Conservation (phyloP, 202 grass and related monocot genomes). For the Panicum virgatum region DNA sequence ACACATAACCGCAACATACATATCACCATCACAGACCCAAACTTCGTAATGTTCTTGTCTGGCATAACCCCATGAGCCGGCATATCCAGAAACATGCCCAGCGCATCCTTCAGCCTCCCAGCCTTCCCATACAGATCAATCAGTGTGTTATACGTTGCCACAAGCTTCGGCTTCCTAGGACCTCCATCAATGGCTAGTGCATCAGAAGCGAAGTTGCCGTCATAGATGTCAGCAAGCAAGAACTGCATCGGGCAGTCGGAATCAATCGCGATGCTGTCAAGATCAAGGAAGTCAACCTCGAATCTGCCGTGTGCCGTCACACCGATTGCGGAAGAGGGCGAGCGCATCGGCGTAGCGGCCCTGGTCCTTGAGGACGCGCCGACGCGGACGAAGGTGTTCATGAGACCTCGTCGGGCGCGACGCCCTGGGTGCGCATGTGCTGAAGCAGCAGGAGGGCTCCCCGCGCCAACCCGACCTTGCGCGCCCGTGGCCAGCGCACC, state of each 20-base stretch:
- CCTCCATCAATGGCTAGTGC: neutral
- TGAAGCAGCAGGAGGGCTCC: constrained; percentile 62
- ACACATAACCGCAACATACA: too few species aligned
- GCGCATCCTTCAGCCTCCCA: constrained; percentile 51
- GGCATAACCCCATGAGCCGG: constrained; percentile 41
- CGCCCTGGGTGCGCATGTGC: constrained; percentile 54
- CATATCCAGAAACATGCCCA: constrained; percentile 56
- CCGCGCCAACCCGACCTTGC: constrained; percentile 53
- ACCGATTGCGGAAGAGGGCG: constrained; percentile 58
- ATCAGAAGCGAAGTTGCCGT: neutral
- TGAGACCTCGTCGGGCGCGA: constrained; percentile 64
- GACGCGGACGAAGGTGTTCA: constrained; percentile 68
- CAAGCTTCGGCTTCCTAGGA: constrained; percentile 50
- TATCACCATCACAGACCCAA: too few species aligned
- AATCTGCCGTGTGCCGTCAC: constrained; percentile 52
- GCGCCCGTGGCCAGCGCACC: too few species aligned
- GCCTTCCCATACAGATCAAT: constrained; percentile 74
- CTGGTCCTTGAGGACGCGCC: constrained; percentile 64
- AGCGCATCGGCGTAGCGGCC: constrained; percentile 45
- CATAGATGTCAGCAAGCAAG: constrained; percentile 45
- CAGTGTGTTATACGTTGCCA: constrained; percentile 56
- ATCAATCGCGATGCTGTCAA: constrained; percentile 42
- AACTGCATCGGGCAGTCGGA: constrained; percentile 43
- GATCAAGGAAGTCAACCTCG: constrained; percentile 55
- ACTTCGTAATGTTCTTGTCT: too few species aligned